Percentiles rank a stretch among this genome's conserved stretches.
Conservation (phyloP, 1,139 yeast genomes). For the Candida sojae region DNA sequence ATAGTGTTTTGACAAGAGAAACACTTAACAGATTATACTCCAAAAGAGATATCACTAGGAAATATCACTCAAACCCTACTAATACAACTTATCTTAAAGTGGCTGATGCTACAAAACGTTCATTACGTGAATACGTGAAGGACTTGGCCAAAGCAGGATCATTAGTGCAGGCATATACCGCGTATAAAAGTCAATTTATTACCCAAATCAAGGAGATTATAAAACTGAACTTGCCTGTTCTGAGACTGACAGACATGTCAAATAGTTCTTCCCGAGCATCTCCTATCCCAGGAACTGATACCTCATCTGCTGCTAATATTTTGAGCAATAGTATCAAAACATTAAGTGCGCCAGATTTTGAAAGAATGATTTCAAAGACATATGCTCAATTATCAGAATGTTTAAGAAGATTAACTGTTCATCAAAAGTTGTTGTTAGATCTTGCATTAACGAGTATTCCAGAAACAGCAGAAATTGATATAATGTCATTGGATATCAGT, state of each 20-base stretch:
- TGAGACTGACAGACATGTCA: conserved; percentile 21
- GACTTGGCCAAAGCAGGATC: conserved; percentile 67
- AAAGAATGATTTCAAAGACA: conserved; percentile 62
- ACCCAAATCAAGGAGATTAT: conserved; percentile 75
- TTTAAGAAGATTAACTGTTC: conserved; percentile 69
- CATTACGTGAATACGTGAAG: conserved; percentile 46
- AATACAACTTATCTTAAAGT: conserved; percentile 36
- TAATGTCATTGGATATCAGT: conserved; percentile 66
- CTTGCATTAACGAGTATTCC: conserved; percentile 61
- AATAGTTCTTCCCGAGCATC: conserved; percentile 33
- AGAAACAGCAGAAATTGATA: conserved; percentile 32
- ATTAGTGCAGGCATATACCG: conserved; percentile 61
- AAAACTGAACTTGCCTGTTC: conserved; percentile 58
- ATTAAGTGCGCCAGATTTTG: conserved; percentile 74
- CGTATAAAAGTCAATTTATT: conserved; percentile 68
- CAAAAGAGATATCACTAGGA: conserved; percentile 25
- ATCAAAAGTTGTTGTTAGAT: conserved; percentile 78
- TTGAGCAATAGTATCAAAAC: conserved; percentile 58
- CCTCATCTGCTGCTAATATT: conserved; percentile 14
- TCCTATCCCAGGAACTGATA: conserved; percentile 26
- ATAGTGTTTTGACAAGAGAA: conserved; percentile 46
- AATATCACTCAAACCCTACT: conserved; percentile 17
- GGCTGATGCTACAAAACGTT: conserved; percentile 32
- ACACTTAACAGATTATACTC: conserved; percentile 53
- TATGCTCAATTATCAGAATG: conserved; percentile 71